Percentiles rank a stretch among this genome's conserved stretches.
These are phyloP conservation scores for Talaromyces sp. DNA, from an alignment of 2,329 filamentous ascomycete genomes.

Conservation along the genomic window DNA sequence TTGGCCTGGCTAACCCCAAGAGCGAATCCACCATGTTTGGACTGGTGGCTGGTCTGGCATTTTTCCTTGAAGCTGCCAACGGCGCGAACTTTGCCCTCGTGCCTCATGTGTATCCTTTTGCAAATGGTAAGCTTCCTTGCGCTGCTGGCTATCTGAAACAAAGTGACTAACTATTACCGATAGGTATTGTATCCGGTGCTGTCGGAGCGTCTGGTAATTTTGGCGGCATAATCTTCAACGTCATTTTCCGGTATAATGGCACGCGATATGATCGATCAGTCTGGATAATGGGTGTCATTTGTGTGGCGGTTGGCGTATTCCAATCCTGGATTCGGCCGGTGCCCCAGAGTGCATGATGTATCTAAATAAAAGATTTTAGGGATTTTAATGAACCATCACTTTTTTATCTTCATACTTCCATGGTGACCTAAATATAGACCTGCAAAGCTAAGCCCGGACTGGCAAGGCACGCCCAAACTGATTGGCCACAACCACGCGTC, in stretches of 20 bases:
- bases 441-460: background rate
- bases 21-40: slow-evolving; percentile 63
- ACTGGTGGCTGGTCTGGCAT: slow-evolving; percentile 67
- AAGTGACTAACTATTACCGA: background rate
- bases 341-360: slow-evolving; percentile 26
- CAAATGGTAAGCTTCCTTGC: slow-evolving; percentile 56
- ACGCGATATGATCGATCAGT: slow-evolving; percentile 63
- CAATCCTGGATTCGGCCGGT: slow-evolving; percentile 60
- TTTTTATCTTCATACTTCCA: background rate
- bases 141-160: slow-evolving; percentile 1
- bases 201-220: slow-evolving; percentile 78
- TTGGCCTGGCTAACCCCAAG: slow-evolving; percentile 59
- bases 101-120: slow-evolving; percentile 75
- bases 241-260: slow-evolving; percentile 72
- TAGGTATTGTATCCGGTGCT: slow-evolving; percentile 62
- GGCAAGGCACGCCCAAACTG: background rate
- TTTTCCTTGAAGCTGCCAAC: slow-evolving; percentile 81
- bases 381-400: background rate
- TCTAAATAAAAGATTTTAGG: background rate
- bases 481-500: background rate
- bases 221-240: slow-evolving; percentile 76
- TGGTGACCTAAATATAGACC: background rate
- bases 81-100: slow-evolving; percentile 82
- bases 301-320: slow-evolving; percentile 61
- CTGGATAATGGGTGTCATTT: slow-evolving; percentile 77